Evolutionary conservation across 768 basidiomycete genomes (phyloP).

Genomic region (Rhodotorula babjevae): DNA sequence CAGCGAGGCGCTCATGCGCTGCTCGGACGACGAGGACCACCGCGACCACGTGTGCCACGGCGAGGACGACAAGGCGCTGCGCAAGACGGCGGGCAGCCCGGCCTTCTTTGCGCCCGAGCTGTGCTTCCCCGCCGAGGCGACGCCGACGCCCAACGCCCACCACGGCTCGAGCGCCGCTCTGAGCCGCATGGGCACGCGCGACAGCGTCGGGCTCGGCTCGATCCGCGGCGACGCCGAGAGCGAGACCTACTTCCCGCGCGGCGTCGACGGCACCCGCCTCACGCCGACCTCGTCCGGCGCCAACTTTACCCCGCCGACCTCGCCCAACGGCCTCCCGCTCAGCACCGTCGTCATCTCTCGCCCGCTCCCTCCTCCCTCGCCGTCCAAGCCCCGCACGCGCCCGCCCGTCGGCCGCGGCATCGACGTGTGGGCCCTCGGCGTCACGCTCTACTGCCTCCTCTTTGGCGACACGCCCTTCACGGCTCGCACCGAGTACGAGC

Average conservation of each 20-base stretch:
- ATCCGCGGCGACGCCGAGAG: slow-evolving; percentile 21
- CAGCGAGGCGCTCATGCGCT: slow-evolving; percentile 77
- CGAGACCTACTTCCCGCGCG: slow-evolving; percentile 21
- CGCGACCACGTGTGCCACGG: slow-evolving; percentile 41
- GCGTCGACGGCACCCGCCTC: slow-evolving; percentile 6
- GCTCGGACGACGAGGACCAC: slow-evolving; percentile 56
- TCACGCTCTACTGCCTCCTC: slow-evolving; percentile 88
- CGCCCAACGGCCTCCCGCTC: slow-evolving; percentile 27
- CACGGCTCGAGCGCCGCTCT: slow-evolving; percentile 9
- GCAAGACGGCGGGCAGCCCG: slow-evolving; percentile 88
- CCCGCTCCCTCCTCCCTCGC: slow-evolving; percentile 41
- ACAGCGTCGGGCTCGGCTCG: slow-evolving; percentile 34
- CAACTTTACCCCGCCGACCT: slow-evolving; percentile 9
- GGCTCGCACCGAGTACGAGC: slow-evolving; percentile 60
- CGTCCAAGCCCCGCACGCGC: slow-evolving; percentile 26
- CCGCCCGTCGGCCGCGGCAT: slow-evolving; percentile 61
- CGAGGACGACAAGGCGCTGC: slow-evolving; percentile 72
- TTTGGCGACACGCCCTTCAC: slow-evolving; percentile 81
- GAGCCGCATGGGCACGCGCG: slow-evolving; percentile 14
- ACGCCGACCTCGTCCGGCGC: slow-evolving; percentile 2
- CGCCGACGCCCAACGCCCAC: slow-evolving; percentile 42
- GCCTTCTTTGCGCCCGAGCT: slow-evolving; percentile 96
- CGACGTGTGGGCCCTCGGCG: slow-evolving; percentile 96
- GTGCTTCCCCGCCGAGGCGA: slow-evolving; percentile 58
- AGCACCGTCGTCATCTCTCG: slow-evolving; percentile 33